Conservation (phyloP, 2,329 filamentous ascomycete genomes). For the Didymella pinodella region DNA sequence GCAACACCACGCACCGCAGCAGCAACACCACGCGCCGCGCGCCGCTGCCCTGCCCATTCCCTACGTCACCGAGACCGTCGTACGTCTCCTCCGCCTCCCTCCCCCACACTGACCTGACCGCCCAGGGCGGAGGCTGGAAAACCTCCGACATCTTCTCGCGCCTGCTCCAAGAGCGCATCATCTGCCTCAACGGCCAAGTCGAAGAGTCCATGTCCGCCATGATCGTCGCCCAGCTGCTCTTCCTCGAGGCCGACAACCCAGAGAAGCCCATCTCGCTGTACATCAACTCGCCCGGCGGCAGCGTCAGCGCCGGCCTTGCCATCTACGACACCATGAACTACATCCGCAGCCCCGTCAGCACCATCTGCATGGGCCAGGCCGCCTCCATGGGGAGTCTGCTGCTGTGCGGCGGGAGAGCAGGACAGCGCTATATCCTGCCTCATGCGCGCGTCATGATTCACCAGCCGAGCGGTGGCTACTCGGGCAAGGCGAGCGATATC, state of each 20-base stretch:
- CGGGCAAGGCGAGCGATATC: slow-evolving; percentile 78
- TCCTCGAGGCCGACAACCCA: slow-evolving; percentile 95
- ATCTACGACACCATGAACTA: slow-evolving; percentile 99
- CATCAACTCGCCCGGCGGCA: slow-evolving; percentile 95
- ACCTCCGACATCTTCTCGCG: slow-evolving; percentile 60
- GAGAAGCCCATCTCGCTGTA: slow-evolving; percentile 96
- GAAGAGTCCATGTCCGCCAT: slow-evolving; percentile 91
- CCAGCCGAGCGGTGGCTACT: slow-evolving; percentile 82
- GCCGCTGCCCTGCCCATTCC: slow-evolving; percentile 57
- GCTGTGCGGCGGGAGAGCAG: slow-evolving; percentile 82
- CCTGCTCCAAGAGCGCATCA: slow-evolving; percentile 78
- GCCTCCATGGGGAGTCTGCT: slow-evolving; percentile 94
- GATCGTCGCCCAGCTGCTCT: slow-evolving; percentile 94
- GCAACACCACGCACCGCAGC: slow-evolving; percentile 32
- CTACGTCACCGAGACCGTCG: slow-evolving; percentile 60
- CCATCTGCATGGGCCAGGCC: slow-evolving; percentile 92
- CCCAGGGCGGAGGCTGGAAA: slow-evolving; percentile 60
- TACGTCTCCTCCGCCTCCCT: slow-evolving; percentile 33
- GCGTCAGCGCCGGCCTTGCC: slow-evolving; percentile 81
- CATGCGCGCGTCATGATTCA: slow-evolving; percentile 97
- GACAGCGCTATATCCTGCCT: slow-evolving; percentile 88
- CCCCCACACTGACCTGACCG: slow-evolving; percentile 37
- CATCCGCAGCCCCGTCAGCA: slow-evolving; percentile 90
- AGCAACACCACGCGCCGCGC: slow-evolving; percentile 37
- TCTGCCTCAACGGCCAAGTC: slow-evolving; percentile 91